Conservation (phyloP, 192 early-diverging fungal species). For the Funneliformis mosseae region DNA sequence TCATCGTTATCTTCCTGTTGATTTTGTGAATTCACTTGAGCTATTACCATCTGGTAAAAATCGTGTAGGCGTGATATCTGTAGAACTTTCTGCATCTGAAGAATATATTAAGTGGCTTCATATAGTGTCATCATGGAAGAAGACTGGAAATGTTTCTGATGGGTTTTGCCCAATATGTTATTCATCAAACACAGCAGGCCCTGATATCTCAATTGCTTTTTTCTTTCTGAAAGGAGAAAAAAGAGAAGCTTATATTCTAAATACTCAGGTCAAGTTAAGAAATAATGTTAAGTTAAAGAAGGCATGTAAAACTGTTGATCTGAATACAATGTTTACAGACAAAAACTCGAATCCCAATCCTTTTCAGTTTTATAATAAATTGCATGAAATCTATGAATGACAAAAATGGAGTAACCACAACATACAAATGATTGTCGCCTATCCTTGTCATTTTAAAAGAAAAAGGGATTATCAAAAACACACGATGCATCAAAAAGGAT, state of each 20-base stretch:
- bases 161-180: constrained; percentile 1
- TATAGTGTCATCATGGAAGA: neutral
- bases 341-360: neutral
- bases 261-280: constrained; percentile 7
- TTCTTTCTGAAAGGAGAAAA: neutral
- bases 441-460: neutral
- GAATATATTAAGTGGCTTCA: neutral
- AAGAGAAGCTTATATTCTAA: neutral
- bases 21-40: too few relatives aligned
- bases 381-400: neutral
- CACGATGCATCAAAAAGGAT: neutral
- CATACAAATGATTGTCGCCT: neutral
- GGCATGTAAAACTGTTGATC: constrained; percentile 5
- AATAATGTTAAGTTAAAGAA: neutral
- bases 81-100: neutral
- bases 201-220: constrained; percentile 13
- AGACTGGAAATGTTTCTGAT: neutral
- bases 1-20: too few relatives aligned
- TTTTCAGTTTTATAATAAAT: neutral
- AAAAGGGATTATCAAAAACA: neutral
- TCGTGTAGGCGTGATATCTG: neutral
- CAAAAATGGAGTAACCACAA: neutral
- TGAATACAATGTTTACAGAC: neutral
- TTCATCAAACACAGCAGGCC: neutral
- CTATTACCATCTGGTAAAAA: neutral